These are phyloP conservation scores for Alternaria incomplexa DNA, from an alignment of 2,329 filamentous ascomycete species.

Conservation along the genomic window DNA sequence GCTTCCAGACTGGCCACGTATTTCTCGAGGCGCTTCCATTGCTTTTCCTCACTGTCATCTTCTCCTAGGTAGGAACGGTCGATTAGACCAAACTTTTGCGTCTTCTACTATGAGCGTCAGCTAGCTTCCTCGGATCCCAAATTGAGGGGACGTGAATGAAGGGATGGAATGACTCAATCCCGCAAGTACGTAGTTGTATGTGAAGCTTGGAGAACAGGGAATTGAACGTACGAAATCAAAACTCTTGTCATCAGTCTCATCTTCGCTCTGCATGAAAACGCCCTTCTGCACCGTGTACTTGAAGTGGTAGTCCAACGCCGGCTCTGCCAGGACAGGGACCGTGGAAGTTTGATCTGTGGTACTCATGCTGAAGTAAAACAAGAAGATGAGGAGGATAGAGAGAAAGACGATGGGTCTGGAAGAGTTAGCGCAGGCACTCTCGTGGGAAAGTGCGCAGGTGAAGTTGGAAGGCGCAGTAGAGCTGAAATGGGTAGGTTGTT, in stretches of 20 bases:
- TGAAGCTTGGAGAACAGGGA: background rate
- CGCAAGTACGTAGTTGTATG: too few species aligned
- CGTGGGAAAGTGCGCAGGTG: background rate
- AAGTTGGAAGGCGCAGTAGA: background rate
- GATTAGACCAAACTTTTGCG: constrained; percentile 69
- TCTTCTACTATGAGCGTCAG: background rate
- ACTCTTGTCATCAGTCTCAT: constrained; percentile 58
- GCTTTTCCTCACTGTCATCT: constrained; percentile 42
- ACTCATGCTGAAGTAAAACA: constrained; percentile 16
- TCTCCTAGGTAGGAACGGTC: constrained; percentile 63
- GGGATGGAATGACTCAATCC: background rate
- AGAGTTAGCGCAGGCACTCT: background rate
- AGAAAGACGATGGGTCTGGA: constrained; percentile 22
- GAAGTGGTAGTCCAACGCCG: constrained; percentile 50
- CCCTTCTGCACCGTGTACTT: constrained; percentile 66
- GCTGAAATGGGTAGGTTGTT: background rate
- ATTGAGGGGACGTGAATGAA: too few species aligned
- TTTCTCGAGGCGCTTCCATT: constrained; percentile 67
- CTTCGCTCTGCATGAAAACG: constrained; percentile 69
- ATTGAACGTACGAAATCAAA: constrained; percentile 66
- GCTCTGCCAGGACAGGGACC: background rate
- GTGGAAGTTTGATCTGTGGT: background rate
- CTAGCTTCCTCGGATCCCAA: background rate
- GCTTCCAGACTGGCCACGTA: constrained; percentile 63
- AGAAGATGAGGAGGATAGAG: constrained; percentile 6